Evolutionary conservation across 208 protist species (phyloP).

Genomic region (Zelonia costaricensis): DNA sequence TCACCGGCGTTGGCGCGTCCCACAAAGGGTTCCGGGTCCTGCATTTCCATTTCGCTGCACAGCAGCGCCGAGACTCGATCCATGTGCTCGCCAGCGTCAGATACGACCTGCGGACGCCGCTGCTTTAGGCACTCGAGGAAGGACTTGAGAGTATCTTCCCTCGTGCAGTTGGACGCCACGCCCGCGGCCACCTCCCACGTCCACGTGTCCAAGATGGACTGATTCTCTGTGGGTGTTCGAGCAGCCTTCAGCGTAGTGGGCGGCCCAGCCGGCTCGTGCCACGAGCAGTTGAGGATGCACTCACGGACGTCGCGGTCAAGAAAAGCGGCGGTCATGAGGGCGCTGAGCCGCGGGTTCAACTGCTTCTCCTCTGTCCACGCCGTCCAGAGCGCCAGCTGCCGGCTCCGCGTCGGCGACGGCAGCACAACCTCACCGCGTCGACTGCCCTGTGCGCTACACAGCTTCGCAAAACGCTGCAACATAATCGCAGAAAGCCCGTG

Average conservation of each 20-base stretch:
- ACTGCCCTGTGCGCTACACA: slow-evolving; percentile 1
- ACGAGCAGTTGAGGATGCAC: slow-evolving; percentile 20
- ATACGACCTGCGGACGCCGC: background rate
- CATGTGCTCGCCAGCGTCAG: background rate
- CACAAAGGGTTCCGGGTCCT: background rate
- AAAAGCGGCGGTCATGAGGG: slow-evolving; percentile 43
- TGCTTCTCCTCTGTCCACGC: slow-evolving; percentile 32
- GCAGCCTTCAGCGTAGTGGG: no score
- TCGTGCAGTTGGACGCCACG: slow-evolving; percentile 68
- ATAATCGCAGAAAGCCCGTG: slow-evolving; percentile 1
- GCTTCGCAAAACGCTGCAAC: background rate
- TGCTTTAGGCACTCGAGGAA: slow-evolving; percentile 17
- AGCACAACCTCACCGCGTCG: background rate
- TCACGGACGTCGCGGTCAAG: slow-evolving; percentile 23
- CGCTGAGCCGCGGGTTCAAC: slow-evolving; percentile 32
- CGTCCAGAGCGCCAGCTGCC: slow-evolving; percentile 63
- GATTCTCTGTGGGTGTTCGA: background rate
- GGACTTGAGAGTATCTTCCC: slow-evolving; percentile 11
- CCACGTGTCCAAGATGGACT: slow-evolving; percentile 13
- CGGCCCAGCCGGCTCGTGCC: no score
- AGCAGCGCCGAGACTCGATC: slow-evolving; percentile 15
- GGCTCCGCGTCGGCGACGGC: slow-evolving; percentile 44
- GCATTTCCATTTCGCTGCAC: slow-evolving; percentile 14
- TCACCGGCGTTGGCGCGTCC: no score
- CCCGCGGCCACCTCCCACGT: slow-evolving; percentile 58